A percentile compares a stretch with the other conserved stretches of the same genome.
Evolutionary conservation across 1,284 basidiomycete species (phyloP).

Genomic region (Microstroma glucosiphilum): DNA sequence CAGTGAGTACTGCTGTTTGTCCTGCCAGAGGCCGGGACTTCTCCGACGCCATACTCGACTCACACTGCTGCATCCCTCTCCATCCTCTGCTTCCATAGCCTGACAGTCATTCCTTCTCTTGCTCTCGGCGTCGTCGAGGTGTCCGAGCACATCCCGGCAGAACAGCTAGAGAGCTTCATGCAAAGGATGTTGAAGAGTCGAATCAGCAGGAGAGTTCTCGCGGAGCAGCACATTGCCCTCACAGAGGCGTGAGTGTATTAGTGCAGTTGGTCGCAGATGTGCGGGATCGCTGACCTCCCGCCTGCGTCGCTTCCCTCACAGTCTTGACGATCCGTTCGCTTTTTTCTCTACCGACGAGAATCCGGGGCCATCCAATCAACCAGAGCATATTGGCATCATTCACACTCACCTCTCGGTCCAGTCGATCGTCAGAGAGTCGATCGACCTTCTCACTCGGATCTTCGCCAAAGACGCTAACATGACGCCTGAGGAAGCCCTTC

Average conservation of each 20-base stretch:
- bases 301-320: neutral
- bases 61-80: neutral
- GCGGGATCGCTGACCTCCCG: neutral
- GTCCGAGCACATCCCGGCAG: constrained; percentile 69
- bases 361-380: constrained; percentile 5
- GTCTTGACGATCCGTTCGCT: constrained; percentile 37
- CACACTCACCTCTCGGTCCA: constrained; percentile 68
- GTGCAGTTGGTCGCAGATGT: neutral
- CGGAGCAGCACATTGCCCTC: constrained; percentile 80
- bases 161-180: constrained; percentile 79
- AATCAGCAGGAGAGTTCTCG: constrained; percentile 75
- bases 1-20: constrained; percentile 69
- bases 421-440: constrained; percentile 55
- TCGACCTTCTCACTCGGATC: constrained; percentile 64
- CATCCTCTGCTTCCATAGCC: constrained; percentile 51
- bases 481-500: constrained; percentile 36
- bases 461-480: constrained; percentile 57
- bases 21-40: constrained; percentile 25
- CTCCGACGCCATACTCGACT: neutral
- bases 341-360: constrained; percentile 32
- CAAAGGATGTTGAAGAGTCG: constrained; percentile 81
- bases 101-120: constrained; percentile 34
- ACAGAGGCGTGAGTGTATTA: constrained; percentile 57
- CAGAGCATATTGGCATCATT: constrained; percentile 72
- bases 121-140: constrained; percentile 50